Percentiles rank a stretch among this genome's conserved stretches.
Conservation (phyloP, 2,329 filamentous ascomycete genomes). For the Amphichorda felina region DNA sequence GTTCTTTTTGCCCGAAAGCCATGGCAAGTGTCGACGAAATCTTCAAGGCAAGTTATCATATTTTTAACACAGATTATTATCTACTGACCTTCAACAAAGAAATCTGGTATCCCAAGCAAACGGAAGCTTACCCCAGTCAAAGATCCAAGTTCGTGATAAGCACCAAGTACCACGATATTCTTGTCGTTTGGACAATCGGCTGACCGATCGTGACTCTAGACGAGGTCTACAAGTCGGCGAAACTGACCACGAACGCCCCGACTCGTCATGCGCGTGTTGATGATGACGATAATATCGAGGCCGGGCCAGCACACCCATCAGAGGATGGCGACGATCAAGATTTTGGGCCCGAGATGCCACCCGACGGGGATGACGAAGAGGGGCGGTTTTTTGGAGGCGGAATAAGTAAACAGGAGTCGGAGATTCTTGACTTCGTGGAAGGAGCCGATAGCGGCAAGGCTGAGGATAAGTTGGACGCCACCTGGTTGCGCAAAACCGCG, state of each 20-base stretch:
- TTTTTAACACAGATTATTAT: neutral
- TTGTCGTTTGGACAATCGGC: neutral
- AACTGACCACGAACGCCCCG: conserved; percentile 31
- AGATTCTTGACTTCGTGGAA: conserved; percentile 83
- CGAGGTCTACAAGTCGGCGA: conserved; percentile 53
- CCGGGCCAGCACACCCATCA: conserved; percentile 26
- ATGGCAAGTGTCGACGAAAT: conserved; percentile 50
- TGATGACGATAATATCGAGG: conserved; percentile 28
- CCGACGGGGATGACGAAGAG: conserved; percentile 66
- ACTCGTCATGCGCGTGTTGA: conserved; percentile 33
- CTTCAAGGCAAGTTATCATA: conserved; percentile 31
- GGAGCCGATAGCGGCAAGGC: conserved; percentile 20
- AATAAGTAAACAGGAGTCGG: conserved; percentile 66
- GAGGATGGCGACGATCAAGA: conserved; percentile 39
- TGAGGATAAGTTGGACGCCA: conserved; percentile 63
- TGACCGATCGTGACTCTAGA: conserved; percentile 21
- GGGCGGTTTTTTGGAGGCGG: conserved; percentile 94
- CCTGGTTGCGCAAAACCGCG: conserved; percentile 74
- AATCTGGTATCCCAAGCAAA: conserved; percentile 40
- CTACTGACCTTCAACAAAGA: conserved; percentile 13
- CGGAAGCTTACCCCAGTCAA: conserved; percentile 50
- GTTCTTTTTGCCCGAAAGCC: neutral
- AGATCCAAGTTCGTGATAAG: conserved; percentile 46
- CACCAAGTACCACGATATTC: too few relatives aligned
- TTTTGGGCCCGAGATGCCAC: conserved; percentile 25